phyloP scores from a whole-genome alignment of 192 early-diverging fungal species.

The Kickxella alabastrina region DNA sequence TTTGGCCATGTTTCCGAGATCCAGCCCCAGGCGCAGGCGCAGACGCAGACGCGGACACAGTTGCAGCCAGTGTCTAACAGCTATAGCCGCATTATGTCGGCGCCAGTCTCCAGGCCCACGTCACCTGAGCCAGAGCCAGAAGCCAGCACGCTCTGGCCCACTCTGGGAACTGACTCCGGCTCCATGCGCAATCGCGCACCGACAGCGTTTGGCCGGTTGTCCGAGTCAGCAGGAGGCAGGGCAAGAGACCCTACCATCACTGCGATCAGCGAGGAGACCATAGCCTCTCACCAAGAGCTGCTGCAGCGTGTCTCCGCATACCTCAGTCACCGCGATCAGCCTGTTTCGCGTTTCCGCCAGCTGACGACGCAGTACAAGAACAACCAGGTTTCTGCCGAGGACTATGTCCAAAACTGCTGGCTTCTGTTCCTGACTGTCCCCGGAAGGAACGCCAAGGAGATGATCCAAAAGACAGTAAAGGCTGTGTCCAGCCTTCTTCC shows the following conservation, averaged over 20 bases:
- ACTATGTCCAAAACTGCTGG: constrained; percentile 49
- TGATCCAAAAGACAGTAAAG: constrained; percentile 44
- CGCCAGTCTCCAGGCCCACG: constrained; percentile 1
- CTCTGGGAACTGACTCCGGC: constrained; percentile 13
- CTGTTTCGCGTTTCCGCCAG: constrained; percentile 41
- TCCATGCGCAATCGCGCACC: constrained; percentile 13
- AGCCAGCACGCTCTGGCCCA: constrained; percentile 24
- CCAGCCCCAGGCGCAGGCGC: not conserved
- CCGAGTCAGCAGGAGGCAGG: not conserved
- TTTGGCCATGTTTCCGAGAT: constrained; percentile 29
- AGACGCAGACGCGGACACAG: not conserved
- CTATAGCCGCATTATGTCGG: not conserved
- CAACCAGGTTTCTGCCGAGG: constrained; percentile 12
- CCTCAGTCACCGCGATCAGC: constrained; percentile 46
- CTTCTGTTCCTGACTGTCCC: constrained; percentile 45
- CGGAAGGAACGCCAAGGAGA: constrained; percentile 44
- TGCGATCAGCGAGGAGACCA: constrained; percentile 10
- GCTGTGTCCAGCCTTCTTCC: constrained; percentile 28
- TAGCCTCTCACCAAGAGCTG: constrained; percentile 35
- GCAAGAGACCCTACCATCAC: not conserved
- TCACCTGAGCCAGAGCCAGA: constrained; percentile 17
- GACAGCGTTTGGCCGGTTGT: constrained; percentile 23
- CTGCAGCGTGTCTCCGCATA: constrained; percentile 44
- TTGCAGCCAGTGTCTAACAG: not conserved
- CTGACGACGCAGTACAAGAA: constrained; percentile 40